Base-by-base conservation (phyloP, 2,329 filamentous ascomycete genomes). In the Zasmidium cellare region DNA sequence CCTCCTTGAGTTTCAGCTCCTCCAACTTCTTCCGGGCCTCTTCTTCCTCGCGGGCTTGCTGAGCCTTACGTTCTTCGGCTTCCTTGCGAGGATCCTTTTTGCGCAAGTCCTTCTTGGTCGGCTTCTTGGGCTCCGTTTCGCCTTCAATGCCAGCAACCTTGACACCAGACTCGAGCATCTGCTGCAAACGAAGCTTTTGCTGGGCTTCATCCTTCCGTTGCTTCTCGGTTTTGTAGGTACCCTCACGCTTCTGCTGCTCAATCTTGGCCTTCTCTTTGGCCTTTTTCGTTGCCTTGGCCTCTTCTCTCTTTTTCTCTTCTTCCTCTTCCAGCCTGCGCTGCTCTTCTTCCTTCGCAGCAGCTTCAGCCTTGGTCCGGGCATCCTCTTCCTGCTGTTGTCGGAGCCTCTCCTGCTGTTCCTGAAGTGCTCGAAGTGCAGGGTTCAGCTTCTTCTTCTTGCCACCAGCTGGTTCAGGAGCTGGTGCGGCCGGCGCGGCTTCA, bases 401-500 rank as follows among this genome's bases (percentile, higher is more conserved):
- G n/a, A 90, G 77, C 65, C 89, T 88, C 72, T 94, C 91, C 72
- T 94, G 91, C 74, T 93, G 89, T 77, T 89, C 90, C 78, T 93
- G 90, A 28, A 96, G 78, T 46, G 87, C 80, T 50, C 84, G 82
- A 47, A 96, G 81, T 55, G 87, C 87, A 55, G 90, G 80, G 12
- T 90, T 89, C 18, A 97, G 68, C 80, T 97, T 99, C 85, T 96
- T 97, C 71, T 87, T 88, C 81, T 96, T 97, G 46, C 85, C 87
- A 24, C 82, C 79, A 38, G 75, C 71, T 12, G 67, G 59, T 12
- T 66, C 57, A 44, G 74, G 68, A 54, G 78, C 76, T 28, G 75
- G 75, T 51, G 79, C 77, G 18, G 75, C 79, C 24, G 83, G 77
- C 62, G 85, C 84, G 35, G 76, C 77, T 63, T 89, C 82, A 9